Percentiles rank a stretch among this genome's conserved stretches.
These are phyloP conservation scores for Chrysoporthe cubensis DNA, from an alignment of 2,329 filamentous ascomycete genomes.

Conservation along the genomic window DNA sequence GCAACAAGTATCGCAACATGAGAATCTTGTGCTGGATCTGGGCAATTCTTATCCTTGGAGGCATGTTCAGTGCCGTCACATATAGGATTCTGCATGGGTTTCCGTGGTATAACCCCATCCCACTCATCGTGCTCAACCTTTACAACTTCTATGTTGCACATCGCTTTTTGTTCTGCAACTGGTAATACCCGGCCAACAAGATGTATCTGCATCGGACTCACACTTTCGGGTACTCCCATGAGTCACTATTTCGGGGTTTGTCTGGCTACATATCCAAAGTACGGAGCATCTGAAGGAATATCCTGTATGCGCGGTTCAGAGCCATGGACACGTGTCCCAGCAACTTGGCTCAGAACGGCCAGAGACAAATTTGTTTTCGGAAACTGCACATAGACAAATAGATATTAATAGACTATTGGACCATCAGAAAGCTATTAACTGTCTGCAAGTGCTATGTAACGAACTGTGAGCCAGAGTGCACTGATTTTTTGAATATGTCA, in stretches of 20 bases:
- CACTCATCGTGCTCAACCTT: slow-evolving; percentile 42
- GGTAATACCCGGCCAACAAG: slow-evolving; percentile 27
- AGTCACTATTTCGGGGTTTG: background rate
- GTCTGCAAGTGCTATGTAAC: no score
- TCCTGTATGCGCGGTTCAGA: background rate
- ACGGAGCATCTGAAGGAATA: background rate
- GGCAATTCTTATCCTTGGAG: slow-evolving; percentile 39
- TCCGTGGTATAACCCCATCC: slow-evolving; percentile 45
- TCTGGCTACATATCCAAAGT: background rate
- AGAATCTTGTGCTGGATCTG: slow-evolving; percentile 44
- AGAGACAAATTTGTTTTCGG: background rate
- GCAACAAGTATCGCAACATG: slow-evolving; percentile 49
- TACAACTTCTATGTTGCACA: slow-evolving; percentile 47
- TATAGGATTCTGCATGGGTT: slow-evolving; percentile 41
- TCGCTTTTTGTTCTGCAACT: slow-evolving; percentile 43
- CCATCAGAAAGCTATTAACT: no score
- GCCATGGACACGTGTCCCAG: background rate
- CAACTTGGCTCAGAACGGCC: background rate
- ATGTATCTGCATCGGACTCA: background rate
- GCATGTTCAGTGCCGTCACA: slow-evolving; percentile 40
- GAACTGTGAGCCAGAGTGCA: no score
- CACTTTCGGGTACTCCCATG: background rate
- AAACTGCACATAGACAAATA: background rate
- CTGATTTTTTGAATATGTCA: no score
- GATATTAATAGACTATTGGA: background rate